Evolutionary conservation across 192 early-diverging fungal species (phyloP), one percentile per base, ranked within the genome.

Genomic region (Backusella mclennaniae): DNA sequence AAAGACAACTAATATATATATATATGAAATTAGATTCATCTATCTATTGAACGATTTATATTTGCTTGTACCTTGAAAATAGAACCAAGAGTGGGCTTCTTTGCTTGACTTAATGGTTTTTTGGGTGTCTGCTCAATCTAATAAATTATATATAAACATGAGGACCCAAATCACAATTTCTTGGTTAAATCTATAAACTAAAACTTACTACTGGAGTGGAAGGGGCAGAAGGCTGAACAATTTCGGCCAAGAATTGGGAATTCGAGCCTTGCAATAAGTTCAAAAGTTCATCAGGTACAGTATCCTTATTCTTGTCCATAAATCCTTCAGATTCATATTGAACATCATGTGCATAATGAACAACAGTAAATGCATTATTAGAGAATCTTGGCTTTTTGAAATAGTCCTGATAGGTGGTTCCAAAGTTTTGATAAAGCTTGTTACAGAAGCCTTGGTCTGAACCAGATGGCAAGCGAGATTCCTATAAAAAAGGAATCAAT

Each of bases 301-400:
- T 97, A 85, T 99, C 98, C 81, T 93, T 95, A 85, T 99, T 99
- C 88, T 99, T 99, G 79, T 99, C 98, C 75, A 99, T 87, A 81
- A 99, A 99, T 14, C 95, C 95, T 8, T 96, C 97, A 39, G 94
- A 90, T 76, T 97, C 95, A 81, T 99, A 99, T 17, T 88, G 90
- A 46, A 99, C 98, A 78, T 95, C 95, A 81, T 92, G 89, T 21
- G 98, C 98, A 81, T 98, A 99, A 85, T 99, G 98, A 74, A 90
- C 92, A 83, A 99, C 92, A 23, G 94, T 97, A 78, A 99, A 99
- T 15, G 92, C 90, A 49, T 85, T 84, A 75, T 95, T 92, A 19
- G 94, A 94, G 73, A 98, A 98, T 26, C 95, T 87, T 42, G 97
- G 98, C 82, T 96, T 96, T 66, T 92, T 91, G 84, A 98, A 99